Base-by-base conservation (phyloP, 2,329 filamentous ascomycete species). In the Fonsecaea multimorphosa region DNA sequence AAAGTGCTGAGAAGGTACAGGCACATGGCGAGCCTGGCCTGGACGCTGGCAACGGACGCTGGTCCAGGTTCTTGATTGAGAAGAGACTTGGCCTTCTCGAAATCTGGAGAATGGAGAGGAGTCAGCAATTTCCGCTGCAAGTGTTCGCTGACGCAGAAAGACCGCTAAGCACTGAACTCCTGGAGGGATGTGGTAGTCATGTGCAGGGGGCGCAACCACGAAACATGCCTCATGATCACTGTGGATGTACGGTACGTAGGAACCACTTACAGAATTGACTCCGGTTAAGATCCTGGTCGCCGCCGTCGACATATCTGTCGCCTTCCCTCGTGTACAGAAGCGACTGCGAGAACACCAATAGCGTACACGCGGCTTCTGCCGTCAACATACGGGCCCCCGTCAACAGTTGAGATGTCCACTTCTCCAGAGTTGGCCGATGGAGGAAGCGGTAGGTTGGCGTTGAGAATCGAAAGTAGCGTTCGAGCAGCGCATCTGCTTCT, bases 401-500 rank as follows among this genome's bases (percentile, higher is more conserved):
- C 38, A 79, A 70, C 22, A 81, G 71, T 2, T 68, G 64, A 9
- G 73, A 69, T 1, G 80, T 67, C 82, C 83, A 85, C 0, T 63
- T 55, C 51, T 82, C 78, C 0, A 84, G 77, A 0, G 81, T 83
- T 0, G 82, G 82, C 0, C 81, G 76, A 69, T 86, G 83, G 16
- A 86, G 69, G 58, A 85, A 83, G 6, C 83, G 78, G 68, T 86
- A 84, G 0, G 84, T 86, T 0, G 84, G 83, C 1, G 83, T 81
- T 16, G 82, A 84, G 60, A 84, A 84, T 38, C 85, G 83, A 64
- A 86, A 86, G 55, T 86, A 86, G 3, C 83, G 74, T 9, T 79
- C 77, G 8, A 86, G 71, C 0, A 84, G 72, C 16, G 75, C 75
- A 72, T 73, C 27, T 69, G 78, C 73, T 31, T 78, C 74, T 0